Conservation (phyloP, 495 filamentous ascomycete species). For the Penicillium taxi region DNA sequence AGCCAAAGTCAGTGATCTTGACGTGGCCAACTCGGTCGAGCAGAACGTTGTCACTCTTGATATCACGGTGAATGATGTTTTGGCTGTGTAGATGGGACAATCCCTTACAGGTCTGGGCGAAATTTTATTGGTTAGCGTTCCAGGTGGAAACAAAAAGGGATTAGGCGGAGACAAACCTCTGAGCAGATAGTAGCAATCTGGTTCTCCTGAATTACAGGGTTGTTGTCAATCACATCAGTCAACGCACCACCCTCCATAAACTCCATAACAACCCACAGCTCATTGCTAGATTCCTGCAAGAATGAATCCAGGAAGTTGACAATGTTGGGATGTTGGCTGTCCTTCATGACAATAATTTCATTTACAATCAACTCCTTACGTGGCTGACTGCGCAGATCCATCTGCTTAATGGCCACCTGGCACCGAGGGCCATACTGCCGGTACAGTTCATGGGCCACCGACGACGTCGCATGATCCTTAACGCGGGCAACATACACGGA, state of each 20-base stretch:
- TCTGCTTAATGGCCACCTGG: slow-evolving; percentile 97
- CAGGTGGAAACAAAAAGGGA: slow-evolving; percentile 1
- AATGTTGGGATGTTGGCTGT: slow-evolving; percentile 94
- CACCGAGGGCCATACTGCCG: slow-evolving; percentile 60
- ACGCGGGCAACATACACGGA: slow-evolving; percentile 97
- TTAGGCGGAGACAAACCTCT: slow-evolving; percentile 56
- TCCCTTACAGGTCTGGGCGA: slow-evolving; percentile 82
- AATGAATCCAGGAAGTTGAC: slow-evolving; percentile 98
- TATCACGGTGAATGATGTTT: slow-evolving; percentile 97
- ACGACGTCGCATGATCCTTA: slow-evolving; percentile 61
- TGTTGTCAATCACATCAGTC: slow-evolving; percentile 98
- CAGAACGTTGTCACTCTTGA: slow-evolving; percentile 97
- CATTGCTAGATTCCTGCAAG: slow-evolving; percentile 81
- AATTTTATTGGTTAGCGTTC: neutral
- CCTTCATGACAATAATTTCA: slow-evolving; percentile 99
- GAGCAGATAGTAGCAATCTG: slow-evolving; percentile 96
- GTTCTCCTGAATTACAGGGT: slow-evolving; percentile 79
- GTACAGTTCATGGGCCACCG: slow-evolving; percentile 58
- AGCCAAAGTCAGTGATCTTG: slow-evolving; percentile 99
- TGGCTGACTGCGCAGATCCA: slow-evolving; percentile 96
- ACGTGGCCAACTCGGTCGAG: slow-evolving; percentile 89
- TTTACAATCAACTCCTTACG: slow-evolving; percentile 98
- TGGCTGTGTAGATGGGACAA: slow-evolving; percentile 88
- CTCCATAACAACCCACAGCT: slow-evolving; percentile 99
- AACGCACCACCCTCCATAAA: slow-evolving; percentile 98